Evolutionary conservation across 345 rosid genomes (phyloP).

Genomic region (Mercurialis annua): DNA sequence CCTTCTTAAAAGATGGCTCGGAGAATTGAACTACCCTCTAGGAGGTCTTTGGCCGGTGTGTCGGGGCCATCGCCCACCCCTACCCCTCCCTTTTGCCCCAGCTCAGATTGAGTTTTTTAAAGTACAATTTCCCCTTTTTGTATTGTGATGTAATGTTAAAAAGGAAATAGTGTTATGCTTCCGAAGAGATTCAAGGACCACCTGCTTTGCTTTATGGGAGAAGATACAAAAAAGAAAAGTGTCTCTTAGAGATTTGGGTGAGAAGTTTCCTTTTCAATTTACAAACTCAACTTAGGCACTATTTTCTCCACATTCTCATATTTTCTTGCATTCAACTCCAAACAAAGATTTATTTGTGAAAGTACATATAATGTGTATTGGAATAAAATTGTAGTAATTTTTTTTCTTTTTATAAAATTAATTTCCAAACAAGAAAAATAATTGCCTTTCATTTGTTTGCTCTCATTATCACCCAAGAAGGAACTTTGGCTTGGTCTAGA

Average conservation of each 20-base stretch:
- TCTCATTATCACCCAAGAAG: not conserved
- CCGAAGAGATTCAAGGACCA: conserved; percentile 36
- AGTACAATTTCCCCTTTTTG: too few relatives aligned
- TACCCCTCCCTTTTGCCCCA: too few relatives aligned
- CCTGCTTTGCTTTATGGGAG: conserved; percentile 31
- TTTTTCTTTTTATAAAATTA: not conserved
- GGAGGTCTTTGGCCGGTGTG: too few relatives aligned
- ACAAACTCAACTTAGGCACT: conserved; percentile 18
- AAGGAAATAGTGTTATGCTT: conserved; percentile 4
- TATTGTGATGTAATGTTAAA: conserved; percentile 21
- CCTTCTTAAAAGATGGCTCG: too few relatives aligned
- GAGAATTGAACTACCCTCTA: too few relatives aligned
- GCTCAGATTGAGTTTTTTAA: not conserved
- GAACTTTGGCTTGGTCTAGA: not conserved
- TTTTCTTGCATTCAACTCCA: not conserved
- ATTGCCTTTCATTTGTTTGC: not conserved
- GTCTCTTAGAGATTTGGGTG: conserved; percentile 20
- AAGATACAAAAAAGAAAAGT: conserved; percentile 11
- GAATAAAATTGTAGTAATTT: not conserved
- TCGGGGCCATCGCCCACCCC: too few relatives aligned
- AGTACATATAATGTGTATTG: not conserved
- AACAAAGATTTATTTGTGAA: not conserved
- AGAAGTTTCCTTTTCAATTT: conserved; percentile 39
- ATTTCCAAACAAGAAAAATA: not conserved
- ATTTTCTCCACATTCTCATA: conserved; percentile 6